Conservation (phyloP, 2,329 filamentous ascomycete species). For the Cercospora brassicicola region DNA sequence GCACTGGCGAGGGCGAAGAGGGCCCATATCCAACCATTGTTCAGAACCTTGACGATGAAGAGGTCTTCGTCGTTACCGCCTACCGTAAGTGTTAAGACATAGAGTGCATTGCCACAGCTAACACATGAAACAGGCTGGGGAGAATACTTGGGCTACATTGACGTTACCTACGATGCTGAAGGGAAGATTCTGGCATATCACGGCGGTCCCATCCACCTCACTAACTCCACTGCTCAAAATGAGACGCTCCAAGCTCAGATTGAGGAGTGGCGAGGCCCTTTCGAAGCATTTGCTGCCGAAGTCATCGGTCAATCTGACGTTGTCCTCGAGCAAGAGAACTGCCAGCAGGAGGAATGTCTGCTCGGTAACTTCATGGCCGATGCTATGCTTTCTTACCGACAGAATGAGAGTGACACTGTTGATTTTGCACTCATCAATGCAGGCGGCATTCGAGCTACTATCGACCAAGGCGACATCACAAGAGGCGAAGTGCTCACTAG, state of each 20-base stretch:
- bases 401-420: constrained; percentile 49
- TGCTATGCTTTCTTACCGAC: constrained; percentile 62
- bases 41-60: constrained; percentile 61
- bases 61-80: constrained; percentile 67
- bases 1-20: constrained; percentile 58
- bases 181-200: constrained; percentile 64
- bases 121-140: constrained; percentile 51
- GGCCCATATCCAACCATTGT: constrained; percentile 66
- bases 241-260: constrained; percentile 59
- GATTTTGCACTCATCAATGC: constrained; percentile 64
- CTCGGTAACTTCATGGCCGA: constrained; percentile 48
- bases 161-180: constrained; percentile 61
- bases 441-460: constrained; percentile 64
- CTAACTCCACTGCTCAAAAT: constrained; percentile 61
- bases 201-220: constrained; percentile 63
- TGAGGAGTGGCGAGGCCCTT: constrained; percentile 59
- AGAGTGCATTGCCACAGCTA: background rate
- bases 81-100: constrained; percentile 47
- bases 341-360: constrained; percentile 59
- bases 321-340: constrained; percentile 60
- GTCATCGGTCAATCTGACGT: constrained; percentile 58
- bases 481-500: constrained; percentile 63
- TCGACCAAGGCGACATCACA: constrained; percentile 61
- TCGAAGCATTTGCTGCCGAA: constrained; percentile 60
- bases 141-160: constrained; percentile 67